Evolutionary conservation across 2,329 filamentous ascomycete genomes (phyloP).

Genomic region (Penicillium frequentans): DNA sequence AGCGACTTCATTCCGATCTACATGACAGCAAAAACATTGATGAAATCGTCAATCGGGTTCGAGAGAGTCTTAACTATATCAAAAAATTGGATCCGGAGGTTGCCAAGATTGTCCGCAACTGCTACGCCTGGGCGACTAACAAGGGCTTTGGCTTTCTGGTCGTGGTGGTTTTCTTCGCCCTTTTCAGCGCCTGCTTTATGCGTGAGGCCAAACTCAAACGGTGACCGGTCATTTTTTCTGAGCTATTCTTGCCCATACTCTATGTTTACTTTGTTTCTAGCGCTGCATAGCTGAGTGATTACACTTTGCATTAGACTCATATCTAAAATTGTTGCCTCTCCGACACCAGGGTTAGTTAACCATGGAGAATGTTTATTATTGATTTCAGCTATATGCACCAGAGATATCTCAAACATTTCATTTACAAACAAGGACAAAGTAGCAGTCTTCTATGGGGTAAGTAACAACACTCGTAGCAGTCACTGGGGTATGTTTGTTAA

Average conservation of each 20-base stretch:
- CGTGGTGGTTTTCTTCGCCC: constrained; percentile 51
- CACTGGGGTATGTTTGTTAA: neutral
- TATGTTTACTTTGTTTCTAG: neutral
- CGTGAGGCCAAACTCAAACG: constrained; percentile 56
- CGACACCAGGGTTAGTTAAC: neutral
- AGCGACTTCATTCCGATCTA: constrained; percentile 55
- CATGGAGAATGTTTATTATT: neutral
- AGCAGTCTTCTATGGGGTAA: neutral
- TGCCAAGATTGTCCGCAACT: constrained; percentile 60
- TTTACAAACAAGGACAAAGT: neutral
- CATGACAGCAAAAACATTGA: constrained; percentile 59
- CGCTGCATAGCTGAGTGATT: neutral
- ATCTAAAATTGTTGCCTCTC: neutral
- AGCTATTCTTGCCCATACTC: neutral
- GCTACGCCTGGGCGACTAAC: constrained; percentile 62
- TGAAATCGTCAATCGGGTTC: constrained; percentile 67
- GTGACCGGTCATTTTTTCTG: constrained; percentile 6
- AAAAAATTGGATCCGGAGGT: constrained; percentile 61
- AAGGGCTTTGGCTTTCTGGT: constrained; percentile 54
- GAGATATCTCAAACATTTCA: neutral
- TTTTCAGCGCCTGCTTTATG: constrained; percentile 52
- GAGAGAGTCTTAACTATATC: constrained; percentile 70
- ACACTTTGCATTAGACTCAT: neutral
- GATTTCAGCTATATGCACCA: neutral
- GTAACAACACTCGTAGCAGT: neutral